A percentile compares a stretch with the other conserved stretches of the same genome.
Evolutionary conservation across 2,329 filamentous ascomycete species (phyloP).

Genomic region (Leptographium radiaticola): DNA sequence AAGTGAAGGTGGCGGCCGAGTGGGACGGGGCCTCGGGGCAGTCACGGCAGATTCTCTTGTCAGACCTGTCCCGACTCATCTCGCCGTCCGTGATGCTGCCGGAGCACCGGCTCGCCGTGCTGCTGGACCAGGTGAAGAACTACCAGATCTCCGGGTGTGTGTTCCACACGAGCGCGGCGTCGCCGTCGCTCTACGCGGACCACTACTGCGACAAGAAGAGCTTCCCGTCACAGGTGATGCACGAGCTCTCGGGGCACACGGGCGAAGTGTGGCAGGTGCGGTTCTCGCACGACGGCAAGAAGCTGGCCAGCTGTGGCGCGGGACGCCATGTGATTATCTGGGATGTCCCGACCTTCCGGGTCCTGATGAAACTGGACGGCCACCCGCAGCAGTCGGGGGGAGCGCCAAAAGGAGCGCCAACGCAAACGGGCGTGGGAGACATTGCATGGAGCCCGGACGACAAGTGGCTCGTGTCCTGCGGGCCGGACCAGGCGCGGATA

Average conservation of each 20-base stretch:
- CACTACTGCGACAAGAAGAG: conserved; percentile 68
- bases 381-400: conserved; percentile 33
- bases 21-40: conserved; percentile 74
- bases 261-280: conserved; percentile 87
- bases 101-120: conserved; percentile 68
- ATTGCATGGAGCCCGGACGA: conserved; percentile 90
- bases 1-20: conserved; percentile 60
- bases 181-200: conserved; percentile 80
- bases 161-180: conserved; percentile 70
- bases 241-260: conserved; percentile 58
- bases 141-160: conserved; percentile 72
- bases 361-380: conserved; percentile 48
- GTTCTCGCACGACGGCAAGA: conserved; percentile 79
- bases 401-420: too few relatives aligned
- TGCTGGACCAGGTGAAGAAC: conserved; percentile 74
- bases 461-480: conserved; percentile 72
- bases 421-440: conserved; percentile 51
- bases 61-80: conserved; percentile 79
- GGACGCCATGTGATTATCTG: conserved; percentile 70
- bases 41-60: conserved; percentile 63
- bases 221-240: conserved; percentile 61
- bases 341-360: conserved; percentile 56
- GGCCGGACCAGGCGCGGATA: conserved; percentile 59
- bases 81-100: conserved; percentile 96
- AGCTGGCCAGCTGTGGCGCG: conserved; percentile 69